phyloP scores from a whole-genome alignment of 768 basidiomycete species.

The Xerocomellus amylosporus region DNA sequence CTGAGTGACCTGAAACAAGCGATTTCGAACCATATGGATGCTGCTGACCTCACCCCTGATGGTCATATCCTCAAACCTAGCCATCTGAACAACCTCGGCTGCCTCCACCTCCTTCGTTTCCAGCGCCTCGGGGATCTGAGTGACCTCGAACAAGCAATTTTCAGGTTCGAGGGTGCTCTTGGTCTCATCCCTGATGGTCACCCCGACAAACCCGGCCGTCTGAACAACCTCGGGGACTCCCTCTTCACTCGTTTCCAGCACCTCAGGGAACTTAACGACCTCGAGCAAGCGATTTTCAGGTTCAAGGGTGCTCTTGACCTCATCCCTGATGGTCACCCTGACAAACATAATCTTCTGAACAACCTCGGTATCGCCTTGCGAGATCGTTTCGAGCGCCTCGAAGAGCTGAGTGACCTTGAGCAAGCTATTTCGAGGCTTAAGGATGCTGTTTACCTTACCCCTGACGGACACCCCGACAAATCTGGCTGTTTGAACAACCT shows the following conservation, averaged over 20 bases:
- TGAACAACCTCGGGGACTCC: not conserved
- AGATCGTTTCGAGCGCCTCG: not conserved
- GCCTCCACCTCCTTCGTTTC: not conserved
- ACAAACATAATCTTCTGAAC: not conserved
- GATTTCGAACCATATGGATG: not conserved
- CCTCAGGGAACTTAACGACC: conserved; percentile 1
- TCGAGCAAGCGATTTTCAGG: not conserved
- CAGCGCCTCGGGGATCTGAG: not conserved
- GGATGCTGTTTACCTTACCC: not conserved
- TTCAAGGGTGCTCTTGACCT: not conserved
- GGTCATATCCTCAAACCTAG: not conserved
- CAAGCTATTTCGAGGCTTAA: not conserved
- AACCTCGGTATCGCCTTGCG: not conserved
- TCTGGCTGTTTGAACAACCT: not conserved
- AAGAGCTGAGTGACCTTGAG: not conserved
- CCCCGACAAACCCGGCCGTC: not conserved
- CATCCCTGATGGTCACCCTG: not conserved
- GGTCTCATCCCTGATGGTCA: not conserved
- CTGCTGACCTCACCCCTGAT: not conserved
- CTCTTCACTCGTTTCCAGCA: not conserved
- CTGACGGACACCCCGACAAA: not conserved
- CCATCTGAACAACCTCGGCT: not conserved
- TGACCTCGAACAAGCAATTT: conserved; percentile 2
- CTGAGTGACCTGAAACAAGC: not conserved
- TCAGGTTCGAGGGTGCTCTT: not conserved